Base-by-base conservation (phyloP, 2,329 filamentous ascomycete species). In the Pseudogymnoascus sp. region DNA sequence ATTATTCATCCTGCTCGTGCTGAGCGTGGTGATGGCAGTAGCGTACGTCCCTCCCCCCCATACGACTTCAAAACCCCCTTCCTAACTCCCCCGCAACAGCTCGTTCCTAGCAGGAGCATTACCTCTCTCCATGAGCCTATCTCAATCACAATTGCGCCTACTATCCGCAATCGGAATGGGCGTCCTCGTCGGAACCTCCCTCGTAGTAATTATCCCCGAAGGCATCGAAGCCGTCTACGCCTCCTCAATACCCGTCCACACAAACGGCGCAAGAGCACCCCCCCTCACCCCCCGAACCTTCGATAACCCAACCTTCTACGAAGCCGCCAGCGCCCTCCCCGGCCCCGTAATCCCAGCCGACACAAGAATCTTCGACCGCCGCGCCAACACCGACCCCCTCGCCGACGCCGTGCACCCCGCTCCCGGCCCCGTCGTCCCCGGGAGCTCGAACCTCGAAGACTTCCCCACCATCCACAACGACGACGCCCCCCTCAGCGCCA, bases 171-270 rank as follows among this genome's bases (percentile, higher is more conserved):
- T 98, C 74, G 95, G 95, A 62, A 92, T 96, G 76, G 95, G 95
- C 51, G 90, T 99, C 62, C 81, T 99, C 7, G 93, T 99, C 14
- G 95, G 95, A 37, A 98, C 95, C 28, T 93, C 93, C 1, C 83
- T 99, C 68, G 93, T 98, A 68, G 92, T 99, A 34, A 98, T 99
- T 73, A 96, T 99, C 71, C 95, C 95, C 0, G 95, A 99, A 76
- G 95, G 95, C 39, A 88, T 98, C 65, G 93, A 97, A 74, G 93
- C 95, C 2, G 83, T 97, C 64, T 91, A 95, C 70, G 86, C 82
- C 13, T 78, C 82, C 2, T 76, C 77, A 1, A 74, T 78, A 13
- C 65, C 51, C n/a, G 66, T 60, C 19, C 69, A 71, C 63, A 61
- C 65, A 21, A 69, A 73, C 68, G 57, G 62, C n/a, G 62, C 39